Percentiles rank a stretch among this genome's conserved stretches.
These are phyloP conservation scores for Globisporangium ultimum DNA, from an alignment of 352 stramenopile species.

Conservation along the genomic window DNA sequence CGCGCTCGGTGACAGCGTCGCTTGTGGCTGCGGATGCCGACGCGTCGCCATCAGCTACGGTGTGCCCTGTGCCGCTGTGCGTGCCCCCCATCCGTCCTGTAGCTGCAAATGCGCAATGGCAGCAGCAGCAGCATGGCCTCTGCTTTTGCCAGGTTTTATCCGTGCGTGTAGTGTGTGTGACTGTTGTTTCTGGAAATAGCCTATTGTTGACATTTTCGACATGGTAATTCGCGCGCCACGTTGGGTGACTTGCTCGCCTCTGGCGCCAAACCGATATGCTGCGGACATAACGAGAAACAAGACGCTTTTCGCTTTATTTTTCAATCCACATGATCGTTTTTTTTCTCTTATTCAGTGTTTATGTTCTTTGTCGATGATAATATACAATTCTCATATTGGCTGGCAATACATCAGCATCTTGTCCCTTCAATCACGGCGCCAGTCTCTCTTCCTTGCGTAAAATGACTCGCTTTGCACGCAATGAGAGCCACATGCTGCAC, in stretches of 20 bases:
- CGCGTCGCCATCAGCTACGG: not conserved
- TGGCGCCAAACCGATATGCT: not conserved
- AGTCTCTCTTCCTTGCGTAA: too few relatives aligned
- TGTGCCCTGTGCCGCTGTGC: not conserved
- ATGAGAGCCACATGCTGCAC: too few relatives aligned
- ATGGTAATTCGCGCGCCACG: not conserved
- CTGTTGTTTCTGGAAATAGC: not conserved
- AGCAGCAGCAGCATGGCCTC: not conserved
- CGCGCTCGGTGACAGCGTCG: not conserved
- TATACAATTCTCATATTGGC: too few relatives aligned
- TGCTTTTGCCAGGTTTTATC: not conserved
- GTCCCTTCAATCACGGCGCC: too few relatives aligned
- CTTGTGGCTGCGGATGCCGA: not conserved
- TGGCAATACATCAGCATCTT: too few relatives aligned
- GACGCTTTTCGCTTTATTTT: too few relatives aligned
- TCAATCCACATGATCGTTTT: too few relatives aligned
- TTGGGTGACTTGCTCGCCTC: not conserved
- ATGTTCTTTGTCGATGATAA: too few relatives aligned
- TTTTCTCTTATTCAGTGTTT: too few relatives aligned
- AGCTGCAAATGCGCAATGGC: constrained; percentile 11
- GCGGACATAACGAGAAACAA: too few relatives aligned
- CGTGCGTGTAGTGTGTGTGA: not conserved
- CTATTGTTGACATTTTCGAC: not conserved
- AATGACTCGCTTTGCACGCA: too few relatives aligned
- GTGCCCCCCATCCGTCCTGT: not conserved